These are phyloP conservation scores for Linnemannia zychae DNA, from an alignment of 192 early-diverging fungal genomes.

Conservation along the genomic window DNA sequence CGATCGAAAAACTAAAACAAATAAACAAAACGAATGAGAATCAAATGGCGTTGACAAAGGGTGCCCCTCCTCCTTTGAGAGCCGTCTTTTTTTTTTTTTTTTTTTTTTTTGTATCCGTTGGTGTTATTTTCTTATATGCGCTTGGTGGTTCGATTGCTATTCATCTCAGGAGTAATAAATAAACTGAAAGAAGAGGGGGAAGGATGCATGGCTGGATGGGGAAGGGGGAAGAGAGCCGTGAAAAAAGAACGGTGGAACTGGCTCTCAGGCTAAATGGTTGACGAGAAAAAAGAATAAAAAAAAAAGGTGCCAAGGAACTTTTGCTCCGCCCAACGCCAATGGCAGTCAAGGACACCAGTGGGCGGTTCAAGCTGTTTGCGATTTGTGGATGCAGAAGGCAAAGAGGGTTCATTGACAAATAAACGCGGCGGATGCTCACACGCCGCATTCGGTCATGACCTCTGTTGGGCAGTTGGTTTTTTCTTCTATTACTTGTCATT, in stretches of 20 bases:
- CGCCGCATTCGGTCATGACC: not conserved
- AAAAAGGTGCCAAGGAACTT: no score
- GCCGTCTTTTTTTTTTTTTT: not conserved
- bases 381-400: not conserved
- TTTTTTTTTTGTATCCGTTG: not conserved
- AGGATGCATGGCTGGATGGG: not conserved
- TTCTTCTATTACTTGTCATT: not conserved
- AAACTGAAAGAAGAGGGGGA: not conserved
- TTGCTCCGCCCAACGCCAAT: not conserved
- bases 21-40: not conserved
- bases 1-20: not conserved
- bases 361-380: not conserved
- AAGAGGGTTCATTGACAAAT: not conserved
- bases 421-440: not conserved
- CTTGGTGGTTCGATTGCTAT: not conserved
- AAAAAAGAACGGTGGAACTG: not conserved
- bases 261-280: constrained; percentile 2
- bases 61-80: not conserved
- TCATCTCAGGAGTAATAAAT: not conserved
- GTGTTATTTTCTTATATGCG: not conserved
- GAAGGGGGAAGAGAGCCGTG: no score
- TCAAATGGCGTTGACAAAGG: not conserved
- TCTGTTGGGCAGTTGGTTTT: not conserved
- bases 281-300: not conserved
- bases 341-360: not conserved